Conservation (phyloP, 352 stramenopile species). For the Phytophthora sansomeana region DNA sequence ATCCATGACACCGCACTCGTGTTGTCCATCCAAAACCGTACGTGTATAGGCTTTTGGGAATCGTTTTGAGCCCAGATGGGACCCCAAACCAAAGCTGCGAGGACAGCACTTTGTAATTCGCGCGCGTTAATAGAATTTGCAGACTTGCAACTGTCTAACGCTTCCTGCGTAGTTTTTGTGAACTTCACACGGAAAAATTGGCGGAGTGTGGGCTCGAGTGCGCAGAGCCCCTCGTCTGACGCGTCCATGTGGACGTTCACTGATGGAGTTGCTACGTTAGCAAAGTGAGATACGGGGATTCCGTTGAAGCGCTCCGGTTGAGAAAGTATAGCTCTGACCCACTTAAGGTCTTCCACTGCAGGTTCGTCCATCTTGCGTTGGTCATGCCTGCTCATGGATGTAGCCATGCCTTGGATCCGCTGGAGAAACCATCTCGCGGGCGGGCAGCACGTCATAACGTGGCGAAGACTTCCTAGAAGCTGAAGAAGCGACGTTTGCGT, state of each 20-base stretch:
- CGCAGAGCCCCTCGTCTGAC: slow-evolving; percentile 12
- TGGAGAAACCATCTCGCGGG: slow-evolving; percentile 1
- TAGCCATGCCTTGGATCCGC: neutral
- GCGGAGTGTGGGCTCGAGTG: neutral
- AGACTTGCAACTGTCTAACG: neutral
- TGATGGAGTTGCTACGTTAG: neutral
- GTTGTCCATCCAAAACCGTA: slow-evolving; percentile 22
- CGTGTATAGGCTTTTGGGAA: neutral
- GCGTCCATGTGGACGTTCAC: slow-evolving; percentile 32
- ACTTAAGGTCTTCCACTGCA: slow-evolving; percentile 2
- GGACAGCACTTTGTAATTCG: slow-evolving; percentile 7
- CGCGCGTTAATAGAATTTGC: slow-evolving; percentile 16
- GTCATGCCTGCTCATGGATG: neutral
- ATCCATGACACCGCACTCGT: slow-evolving; percentile 9
- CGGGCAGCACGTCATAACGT: neutral
- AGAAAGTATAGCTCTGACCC: neutral
- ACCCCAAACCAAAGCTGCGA: slow-evolving; percentile 3
- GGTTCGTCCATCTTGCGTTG: neutral
- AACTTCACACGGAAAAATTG: slow-evolving; percentile 12
- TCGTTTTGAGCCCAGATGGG: neutral
- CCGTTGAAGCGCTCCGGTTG: neutral
- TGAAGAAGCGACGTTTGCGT: neutral
- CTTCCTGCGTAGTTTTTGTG: neutral
- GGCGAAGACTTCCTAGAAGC: neutral
- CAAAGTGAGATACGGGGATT: slow-evolving; percentile 1